Evolutionary conservation across 1,284 basidiomycete genomes (phyloP).

Genomic region (Taiwanofungus camphoratus): DNA sequence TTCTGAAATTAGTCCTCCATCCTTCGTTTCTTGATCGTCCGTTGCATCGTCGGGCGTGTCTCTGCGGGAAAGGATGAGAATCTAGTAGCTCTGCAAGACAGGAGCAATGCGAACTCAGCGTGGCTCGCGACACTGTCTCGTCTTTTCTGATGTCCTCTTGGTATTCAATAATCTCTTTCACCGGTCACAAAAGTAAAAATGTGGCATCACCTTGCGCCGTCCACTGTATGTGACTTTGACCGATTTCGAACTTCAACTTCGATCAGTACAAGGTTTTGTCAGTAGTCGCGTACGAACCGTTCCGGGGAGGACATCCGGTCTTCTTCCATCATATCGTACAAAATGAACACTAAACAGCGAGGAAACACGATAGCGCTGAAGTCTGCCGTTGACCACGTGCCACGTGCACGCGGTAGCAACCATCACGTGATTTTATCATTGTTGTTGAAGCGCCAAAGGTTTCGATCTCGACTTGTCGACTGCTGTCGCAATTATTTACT

Average conservation of each 20-base stretch:
- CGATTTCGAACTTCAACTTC: constrained; percentile 15
- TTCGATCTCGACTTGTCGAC: too few relatives aligned
- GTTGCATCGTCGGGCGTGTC: constrained; percentile 5
- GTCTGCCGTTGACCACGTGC: neutral
- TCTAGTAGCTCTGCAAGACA: constrained; percentile 8
- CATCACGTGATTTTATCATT: constrained; percentile 3
- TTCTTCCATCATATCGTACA: constrained; percentile 8
- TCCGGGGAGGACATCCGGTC: constrained; percentile 15
- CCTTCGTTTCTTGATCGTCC: constrained; percentile 2
- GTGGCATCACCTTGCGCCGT: constrained; percentile 39
- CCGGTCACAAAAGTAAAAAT: neutral
- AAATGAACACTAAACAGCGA: neutral
- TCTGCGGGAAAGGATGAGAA: constrained; percentile 5
- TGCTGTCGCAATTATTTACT: too few relatives aligned
- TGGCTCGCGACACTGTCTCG: neutral
- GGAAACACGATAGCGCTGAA: too few relatives aligned
- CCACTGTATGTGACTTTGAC: constrained; percentile 37
- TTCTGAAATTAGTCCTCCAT: neutral
- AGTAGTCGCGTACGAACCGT: constrained; percentile 12
- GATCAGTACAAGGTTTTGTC: too few relatives aligned
- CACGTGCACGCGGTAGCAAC: neutral
- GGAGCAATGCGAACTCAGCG: constrained; percentile 11
- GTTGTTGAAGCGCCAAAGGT: too few relatives aligned
- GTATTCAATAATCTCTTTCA: neutral
- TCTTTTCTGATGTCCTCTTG: neutral